Evolutionary conservation across 148 eudicot species (phyloP).

Genomic region (Pouteria glomerata): DNA sequence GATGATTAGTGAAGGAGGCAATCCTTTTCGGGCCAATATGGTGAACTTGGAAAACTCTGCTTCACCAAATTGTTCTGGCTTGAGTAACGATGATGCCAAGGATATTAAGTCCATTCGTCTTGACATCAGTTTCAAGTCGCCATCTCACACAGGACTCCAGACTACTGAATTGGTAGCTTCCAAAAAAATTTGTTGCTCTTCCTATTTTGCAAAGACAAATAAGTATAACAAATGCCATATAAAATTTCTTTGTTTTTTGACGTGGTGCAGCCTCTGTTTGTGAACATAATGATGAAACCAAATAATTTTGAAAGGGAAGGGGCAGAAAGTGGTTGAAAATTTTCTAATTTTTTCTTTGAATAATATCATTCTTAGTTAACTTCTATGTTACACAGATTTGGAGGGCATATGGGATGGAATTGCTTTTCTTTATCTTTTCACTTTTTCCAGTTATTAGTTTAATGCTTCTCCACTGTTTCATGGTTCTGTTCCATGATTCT

Average conservation of each 20-base stretch:
- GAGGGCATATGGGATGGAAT: not conserved
- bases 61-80: constrained; percentile 32
- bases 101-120: constrained; percentile 69
- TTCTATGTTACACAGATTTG: not conserved
- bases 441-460: not conserved
- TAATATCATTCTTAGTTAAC: not conserved
- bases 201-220: not conserved
- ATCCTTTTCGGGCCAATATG: constrained; percentile 25
- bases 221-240: not conserved
- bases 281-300: constrained; percentile 1
- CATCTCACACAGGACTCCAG: constrained; percentile 93
- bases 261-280: not conserved
- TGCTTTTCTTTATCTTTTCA: not conserved
- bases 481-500: not conserved
- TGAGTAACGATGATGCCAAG: constrained; percentile 27
- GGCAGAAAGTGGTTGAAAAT: not conserved
- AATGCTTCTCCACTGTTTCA: not conserved
- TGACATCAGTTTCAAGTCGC: constrained; percentile 91
- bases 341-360: not conserved
- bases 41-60: constrained; percentile 35
- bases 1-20: constrained; percentile 31
- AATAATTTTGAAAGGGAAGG: not conserved
- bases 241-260: not conserved
- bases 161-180: constrained; percentile 81
- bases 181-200: constrained; percentile 1